phyloP scores from a whole-genome alignment of 2,329 filamentous ascomycete genomes.

The Diaporthe batatas region DNA sequence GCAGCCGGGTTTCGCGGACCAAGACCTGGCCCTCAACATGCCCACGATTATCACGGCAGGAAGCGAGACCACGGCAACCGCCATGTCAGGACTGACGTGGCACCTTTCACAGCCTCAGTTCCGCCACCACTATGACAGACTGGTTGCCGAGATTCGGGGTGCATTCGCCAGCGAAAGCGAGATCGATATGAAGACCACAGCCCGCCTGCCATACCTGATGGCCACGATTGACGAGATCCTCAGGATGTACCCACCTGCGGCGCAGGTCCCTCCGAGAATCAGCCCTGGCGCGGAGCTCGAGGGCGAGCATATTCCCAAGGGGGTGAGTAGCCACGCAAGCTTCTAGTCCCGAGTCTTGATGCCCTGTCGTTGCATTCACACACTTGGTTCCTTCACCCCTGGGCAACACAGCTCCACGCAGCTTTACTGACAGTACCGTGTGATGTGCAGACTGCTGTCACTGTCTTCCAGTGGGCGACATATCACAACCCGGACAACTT shows the following conservation, averaged over 20 bases:
- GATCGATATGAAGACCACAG: constrained; percentile 43
- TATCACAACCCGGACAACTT: constrained; percentile 37
- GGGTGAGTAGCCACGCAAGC: constrained; percentile 13
- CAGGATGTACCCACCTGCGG: constrained; percentile 56
- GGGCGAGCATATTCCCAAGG: constrained; percentile 36
- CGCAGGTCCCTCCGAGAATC: constrained; percentile 31
- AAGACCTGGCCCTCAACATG: constrained; percentile 37
- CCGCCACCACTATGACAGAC: constrained; percentile 44
- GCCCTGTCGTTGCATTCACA: not conserved
- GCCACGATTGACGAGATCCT: constrained; percentile 86
- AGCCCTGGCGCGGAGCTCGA: constrained; percentile 29
- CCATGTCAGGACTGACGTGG: constrained; percentile 46
- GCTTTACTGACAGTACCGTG: not conserved
- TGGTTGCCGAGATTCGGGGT: constrained; percentile 48
- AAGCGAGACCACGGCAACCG: constrained; percentile 32
- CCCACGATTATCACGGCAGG: constrained; percentile 31
- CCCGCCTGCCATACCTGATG: constrained; percentile 76
- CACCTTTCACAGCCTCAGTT: constrained; percentile 46
- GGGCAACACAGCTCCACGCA: not conserved
- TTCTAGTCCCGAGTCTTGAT: not conserved
- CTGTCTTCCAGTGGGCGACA: constrained; percentile 38
- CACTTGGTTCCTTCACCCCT: not conserved
- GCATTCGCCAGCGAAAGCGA: constrained; percentile 47
- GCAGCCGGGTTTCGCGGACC: constrained; percentile 19
- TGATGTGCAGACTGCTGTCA: constrained; percentile 21